Conservation (phyloP, 176 grass and related monocot species). For the Ampelocalamus luodianensis region DNA sequence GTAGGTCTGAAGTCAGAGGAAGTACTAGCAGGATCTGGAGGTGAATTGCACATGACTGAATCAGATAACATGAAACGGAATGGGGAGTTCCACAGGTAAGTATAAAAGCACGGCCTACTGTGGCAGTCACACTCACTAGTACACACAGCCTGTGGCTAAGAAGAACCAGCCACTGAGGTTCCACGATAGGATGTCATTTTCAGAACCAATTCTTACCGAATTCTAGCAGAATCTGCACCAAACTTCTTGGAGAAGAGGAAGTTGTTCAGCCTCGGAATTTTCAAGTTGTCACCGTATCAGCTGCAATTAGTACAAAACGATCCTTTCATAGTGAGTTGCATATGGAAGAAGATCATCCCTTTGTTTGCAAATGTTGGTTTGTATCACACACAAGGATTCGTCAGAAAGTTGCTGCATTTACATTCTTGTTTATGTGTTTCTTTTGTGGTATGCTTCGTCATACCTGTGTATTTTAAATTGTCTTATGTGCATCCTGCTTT, state of each 20-base stretch:
- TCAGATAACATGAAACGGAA: neutral
- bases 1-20: neutral
- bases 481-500: neutral
- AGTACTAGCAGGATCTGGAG: neutral
- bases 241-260: neutral
- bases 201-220: neutral
- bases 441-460: neutral
- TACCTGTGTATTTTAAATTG: neutral
- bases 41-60: neutral
- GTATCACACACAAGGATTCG: neutral
- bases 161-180: neutral
- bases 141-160: neutral
- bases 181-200: neutral
- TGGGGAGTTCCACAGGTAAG: neutral
- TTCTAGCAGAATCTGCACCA: neutral
- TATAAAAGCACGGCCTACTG: neutral
- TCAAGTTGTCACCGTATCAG: neutral
- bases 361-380: neutral
- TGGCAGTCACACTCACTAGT: neutral
- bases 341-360: neutral
- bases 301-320: neutral
- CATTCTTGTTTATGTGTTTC: constrained; percentile 4
- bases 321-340: neutral
- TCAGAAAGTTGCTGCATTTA: neutral
- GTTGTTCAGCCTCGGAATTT: neutral